Evolutionary conservation across 805 yeast genomes (phyloP).

Genomic region (Metschnikowia lunata): DNA sequence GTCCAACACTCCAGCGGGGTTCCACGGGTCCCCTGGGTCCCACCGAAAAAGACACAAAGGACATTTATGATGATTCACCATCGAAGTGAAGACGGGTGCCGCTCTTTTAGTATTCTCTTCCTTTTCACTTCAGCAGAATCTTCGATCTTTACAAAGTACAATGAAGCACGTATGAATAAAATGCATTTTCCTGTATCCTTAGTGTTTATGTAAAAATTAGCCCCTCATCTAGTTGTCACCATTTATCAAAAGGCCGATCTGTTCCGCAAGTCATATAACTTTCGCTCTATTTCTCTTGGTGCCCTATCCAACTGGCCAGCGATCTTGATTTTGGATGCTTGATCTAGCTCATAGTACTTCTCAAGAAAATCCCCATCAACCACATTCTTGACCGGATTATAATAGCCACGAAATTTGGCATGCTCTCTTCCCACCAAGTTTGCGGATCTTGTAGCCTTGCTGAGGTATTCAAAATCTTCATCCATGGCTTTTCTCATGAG

Average conservation of each 20-base stretch:
- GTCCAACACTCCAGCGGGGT: constrained; percentile 36
- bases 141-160: too few relatives aligned
- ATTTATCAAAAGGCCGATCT: constrained; percentile 34
- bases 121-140: too few relatives aligned
- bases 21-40: background rate
- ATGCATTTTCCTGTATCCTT: too few relatives aligned
- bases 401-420: constrained; percentile 66
- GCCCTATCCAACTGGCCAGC: constrained; percentile 42
- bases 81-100: constrained; percentile 1
- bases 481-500: constrained; percentile 32
- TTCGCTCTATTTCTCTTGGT: constrained; percentile 47
- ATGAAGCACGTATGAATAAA: too few relatives aligned
- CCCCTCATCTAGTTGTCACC: too few relatives aligned
- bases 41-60: background rate
- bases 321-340: constrained; percentile 32
- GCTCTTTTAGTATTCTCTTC: too few relatives aligned
- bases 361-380: constrained; percentile 90
- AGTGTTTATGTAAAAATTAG: too few relatives aligned
- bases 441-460: constrained; percentile 20
- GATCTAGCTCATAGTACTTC: constrained; percentile 36
- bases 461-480: constrained; percentile 23
- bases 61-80: constrained; percentile 10
- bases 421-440: constrained; percentile 65
- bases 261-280: constrained; percentile 49
- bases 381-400: constrained; percentile 70